Base-by-base conservation (phyloP, 2,329 filamentous ascomycete species). In the Colletotrichum truncatum region DNA sequence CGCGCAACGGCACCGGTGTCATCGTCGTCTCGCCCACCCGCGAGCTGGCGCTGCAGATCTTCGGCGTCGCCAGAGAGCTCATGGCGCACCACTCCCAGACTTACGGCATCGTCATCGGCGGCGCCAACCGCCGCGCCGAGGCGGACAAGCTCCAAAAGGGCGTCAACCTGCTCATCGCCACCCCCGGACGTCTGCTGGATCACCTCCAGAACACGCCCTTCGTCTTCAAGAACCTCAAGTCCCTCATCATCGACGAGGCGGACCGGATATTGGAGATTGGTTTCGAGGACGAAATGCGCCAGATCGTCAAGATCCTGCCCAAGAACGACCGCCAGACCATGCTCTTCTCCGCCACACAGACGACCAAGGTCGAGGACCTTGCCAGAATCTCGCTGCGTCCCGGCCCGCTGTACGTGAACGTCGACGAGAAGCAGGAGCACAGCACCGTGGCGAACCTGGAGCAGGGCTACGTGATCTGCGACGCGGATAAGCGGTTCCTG, bases 271-370 rank as follows among this genome's bases (percentile, higher is more conserved):
- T 99, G 45, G 96, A 99, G 81, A 93, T 98, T 68, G 95, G 96
- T 72, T 99, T 99, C 84, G 96, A 99, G 79, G 96, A 98, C 74
- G 96, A 99, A 81, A 97, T 99, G 92, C 87, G 93, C 69, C 91
- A 97, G 77, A 97, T 99, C 71, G 91, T 98, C 78, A 97, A 97
- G 84, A 96, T 98, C 59, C 82, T 98, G 16, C 93, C 94, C 48
- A 91, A 91, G 70, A 90, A 97, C 63, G 89, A 94, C 70, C 85
- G 96, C 66, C 95, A 98, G 80, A 98, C 94, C 0, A 96, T 97
- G 91, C 87, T 99, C n/a, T 99, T 99, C 85, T 98, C 94, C 12
- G 96, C 96, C 12, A 99, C 96, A 4, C 96, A 98, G 79, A 99
- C 96, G 3, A 98, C 95, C 60, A 98, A 99, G 81, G 96, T 99